Base-by-base conservation (phyloP, 1,139 yeast genomes). In the Kodamaea ohmeri region DNA sequence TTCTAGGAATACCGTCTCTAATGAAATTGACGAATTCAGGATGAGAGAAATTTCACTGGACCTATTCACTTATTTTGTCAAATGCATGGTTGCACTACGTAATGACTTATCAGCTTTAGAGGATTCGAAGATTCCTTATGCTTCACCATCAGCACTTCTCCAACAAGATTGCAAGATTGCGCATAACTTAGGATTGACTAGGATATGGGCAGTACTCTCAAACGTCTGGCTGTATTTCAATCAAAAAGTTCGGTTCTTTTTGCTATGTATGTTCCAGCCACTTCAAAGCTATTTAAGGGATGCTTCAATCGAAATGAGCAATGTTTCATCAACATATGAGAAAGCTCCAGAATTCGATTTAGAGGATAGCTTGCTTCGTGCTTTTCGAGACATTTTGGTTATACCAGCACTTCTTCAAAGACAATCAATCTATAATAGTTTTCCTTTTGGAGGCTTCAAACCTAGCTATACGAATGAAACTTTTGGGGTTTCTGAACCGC, bases 181-280 rank as follows among this genome's bases (percentile, higher is more conserved):
- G 2, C 24, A 27, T 21, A 21, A 29, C 13, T 18, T 36, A 25
- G 37, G 37, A 6, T 13, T 40, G 6, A 9, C 24, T 11, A 32
- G 36, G 14, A 32, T 37, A 14, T 48, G 50, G 53, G 21, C 38
- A 2, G 37, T 19, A 7, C 37, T 47, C 16, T 41, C 51, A 2
- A 39, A 40, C 4, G 29, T 40, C 22, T 69, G 73, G 73, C 20
- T 39, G 4, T 65, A 61, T 37, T 69, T 68, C 47, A 61, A 65
- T 39, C 47, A 48, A 20, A 58, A 56, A 25, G 56, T 68, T 2
- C 43, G 68, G 16, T 67, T 49, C 40, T 56, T 47, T 29, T 24
- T 67, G 8, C 34, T 64, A 15, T 53, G 56, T 16, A 53, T 63
- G 20, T 66, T 68, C 38, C 56, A 56, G 17, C 63, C 67, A 0